phyloP scores from a whole-genome alignment of 495 filamentous ascomycete genomes.

The Cercophora sp. region DNA sequence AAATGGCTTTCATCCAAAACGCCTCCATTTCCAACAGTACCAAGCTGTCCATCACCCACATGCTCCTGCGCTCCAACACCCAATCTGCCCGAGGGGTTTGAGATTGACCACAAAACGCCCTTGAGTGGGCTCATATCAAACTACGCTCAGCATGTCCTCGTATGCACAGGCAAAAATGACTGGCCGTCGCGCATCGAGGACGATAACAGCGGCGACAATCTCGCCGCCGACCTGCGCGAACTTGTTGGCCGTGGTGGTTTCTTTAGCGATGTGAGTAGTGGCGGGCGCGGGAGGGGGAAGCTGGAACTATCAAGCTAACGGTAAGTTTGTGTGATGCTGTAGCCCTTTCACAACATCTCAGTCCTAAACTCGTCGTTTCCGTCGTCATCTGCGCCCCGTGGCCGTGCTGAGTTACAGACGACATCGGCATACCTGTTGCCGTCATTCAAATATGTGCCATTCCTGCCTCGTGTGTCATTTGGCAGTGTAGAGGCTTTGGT shows the following conservation, averaged over 20 bases:
- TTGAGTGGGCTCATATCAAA: constrained; percentile 70
- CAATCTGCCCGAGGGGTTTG: constrained; percentile 59
- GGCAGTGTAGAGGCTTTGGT: constrained; percentile 51
- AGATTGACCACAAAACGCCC: constrained; percentile 66
- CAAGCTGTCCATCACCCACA: constrained; percentile 65
- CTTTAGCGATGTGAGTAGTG: constrained; percentile 61
- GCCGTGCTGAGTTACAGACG: constrained; percentile 37
- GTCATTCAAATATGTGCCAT: constrained; percentile 71
- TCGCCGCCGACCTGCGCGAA: constrained; percentile 67
- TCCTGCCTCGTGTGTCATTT: constrained; percentile 54
- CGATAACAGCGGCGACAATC: constrained; percentile 49
- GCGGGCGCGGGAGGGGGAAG: not conserved
- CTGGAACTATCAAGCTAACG: too few relatives aligned
- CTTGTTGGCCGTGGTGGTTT: constrained; percentile 62
- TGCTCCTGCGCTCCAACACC: constrained; percentile 67
- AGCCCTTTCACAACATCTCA: constrained; percentile 79
- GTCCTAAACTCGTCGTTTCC: constrained; percentile 68
- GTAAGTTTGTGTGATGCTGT: constrained; percentile 11
- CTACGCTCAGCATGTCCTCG: constrained; percentile 78
- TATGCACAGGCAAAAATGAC: constrained; percentile 74
- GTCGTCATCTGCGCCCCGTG: constrained; percentile 37
- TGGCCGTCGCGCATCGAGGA: constrained; percentile 72
- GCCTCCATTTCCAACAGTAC: constrained; percentile 45
- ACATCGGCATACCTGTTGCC: constrained; percentile 72
- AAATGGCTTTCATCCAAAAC: not conserved